Evolutionary conservation across 495 filamentous ascomycete species (phyloP).

Genomic region (Penicillium steckii): DNA sequence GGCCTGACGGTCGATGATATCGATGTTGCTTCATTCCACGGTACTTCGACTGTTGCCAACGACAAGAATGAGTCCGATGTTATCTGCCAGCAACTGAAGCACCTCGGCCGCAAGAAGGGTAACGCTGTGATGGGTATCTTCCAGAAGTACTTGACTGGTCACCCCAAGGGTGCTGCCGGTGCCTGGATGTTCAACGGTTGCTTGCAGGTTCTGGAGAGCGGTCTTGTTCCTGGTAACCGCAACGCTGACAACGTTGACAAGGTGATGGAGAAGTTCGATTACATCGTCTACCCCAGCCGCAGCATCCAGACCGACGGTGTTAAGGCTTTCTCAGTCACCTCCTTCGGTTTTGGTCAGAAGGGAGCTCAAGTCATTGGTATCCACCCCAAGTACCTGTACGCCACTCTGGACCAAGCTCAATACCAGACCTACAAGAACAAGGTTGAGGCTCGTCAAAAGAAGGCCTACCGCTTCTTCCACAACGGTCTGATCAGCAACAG

Average conservation of each 20-base stretch:
- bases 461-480: conserved; percentile 97
- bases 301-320: conserved; percentile 97
- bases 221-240: conserved; percentile 92
- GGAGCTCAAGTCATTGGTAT: conserved; percentile 96
- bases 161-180: conserved; percentile 98
- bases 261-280: conserved; percentile 94
- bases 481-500: conserved; percentile 95
- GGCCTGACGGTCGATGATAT: conserved; percentile 97
- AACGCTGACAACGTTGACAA: conserved; percentile 98
- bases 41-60: conserved; percentile 96
- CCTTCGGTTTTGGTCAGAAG: conserved; percentile 99
- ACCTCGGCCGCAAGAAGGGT: conserved; percentile 92
- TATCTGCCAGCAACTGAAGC: conserved; percentile 92
- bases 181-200: conserved; percentile 99
- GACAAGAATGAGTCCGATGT: conserved; percentile 99
- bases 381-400: conserved; percentile 93
- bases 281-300: conserved; percentile 94
- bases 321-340: conserved; percentile 98
- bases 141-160: conserved; percentile 98
- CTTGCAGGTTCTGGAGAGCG: conserved; percentile 89
- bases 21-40: conserved; percentile 94
- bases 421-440: conserved; percentile 81
- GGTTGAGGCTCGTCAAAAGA: conserved; percentile 92
- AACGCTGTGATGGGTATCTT: conserved; percentile 97
- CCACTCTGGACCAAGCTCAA: conserved; percentile 83